These are phyloP conservation scores for Pochonia chlamydosporia DNA, from an alignment of 2,329 filamentous ascomycete species.

Conservation along the genomic window DNA sequence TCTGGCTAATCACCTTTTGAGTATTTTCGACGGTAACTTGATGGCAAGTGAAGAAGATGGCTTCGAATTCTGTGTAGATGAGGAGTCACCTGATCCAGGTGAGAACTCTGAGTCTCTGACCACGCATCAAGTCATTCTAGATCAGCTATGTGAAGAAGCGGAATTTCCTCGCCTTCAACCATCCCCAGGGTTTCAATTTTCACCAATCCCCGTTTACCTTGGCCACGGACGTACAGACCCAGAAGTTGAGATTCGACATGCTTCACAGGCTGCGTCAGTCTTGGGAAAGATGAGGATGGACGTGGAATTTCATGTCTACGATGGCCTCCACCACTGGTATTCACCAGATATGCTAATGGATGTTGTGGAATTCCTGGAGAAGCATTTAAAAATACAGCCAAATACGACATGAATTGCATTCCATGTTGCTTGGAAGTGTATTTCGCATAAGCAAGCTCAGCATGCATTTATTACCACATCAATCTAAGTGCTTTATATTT, in stretches of 20 bases:
- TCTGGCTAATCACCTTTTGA: slow-evolving; percentile 26
- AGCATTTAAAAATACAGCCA: background rate
- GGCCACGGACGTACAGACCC: slow-evolving; percentile 38
- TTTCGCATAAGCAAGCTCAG: background rate
- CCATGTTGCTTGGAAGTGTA: background rate
- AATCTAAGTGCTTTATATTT: slow-evolving; percentile 34
- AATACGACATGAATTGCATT: too few species aligned
- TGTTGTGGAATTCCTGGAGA: slow-evolving; percentile 25
- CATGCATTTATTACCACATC: background rate
- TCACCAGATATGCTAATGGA: slow-evolving; percentile 33
- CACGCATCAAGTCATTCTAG: slow-evolving; percentile 15
- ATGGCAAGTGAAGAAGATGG: background rate
- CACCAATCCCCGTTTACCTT: slow-evolving; percentile 36
- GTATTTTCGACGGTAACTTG: slow-evolving; percentile 8
- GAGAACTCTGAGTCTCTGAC: slow-evolving; percentile 7
- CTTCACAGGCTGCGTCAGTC: slow-evolving; percentile 24
- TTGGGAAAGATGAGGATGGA: slow-evolving; percentile 28
- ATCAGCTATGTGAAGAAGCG: slow-evolving; percentile 21
- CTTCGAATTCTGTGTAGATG: slow-evolving; percentile 8
- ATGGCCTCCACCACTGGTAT: slow-evolving; percentile 39
- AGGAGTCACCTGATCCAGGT: slow-evolving; percentile 14
- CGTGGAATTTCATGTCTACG: slow-evolving; percentile 32
- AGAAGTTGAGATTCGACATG: slow-evolving; percentile 32
- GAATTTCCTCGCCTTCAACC: slow-evolving; percentile 14
- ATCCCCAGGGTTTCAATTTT: slow-evolving; percentile 8